These are phyloP conservation scores for Coemansia sp. DNA, from an alignment of 192 early-diverging fungal species.

Conservation along the genomic window DNA sequence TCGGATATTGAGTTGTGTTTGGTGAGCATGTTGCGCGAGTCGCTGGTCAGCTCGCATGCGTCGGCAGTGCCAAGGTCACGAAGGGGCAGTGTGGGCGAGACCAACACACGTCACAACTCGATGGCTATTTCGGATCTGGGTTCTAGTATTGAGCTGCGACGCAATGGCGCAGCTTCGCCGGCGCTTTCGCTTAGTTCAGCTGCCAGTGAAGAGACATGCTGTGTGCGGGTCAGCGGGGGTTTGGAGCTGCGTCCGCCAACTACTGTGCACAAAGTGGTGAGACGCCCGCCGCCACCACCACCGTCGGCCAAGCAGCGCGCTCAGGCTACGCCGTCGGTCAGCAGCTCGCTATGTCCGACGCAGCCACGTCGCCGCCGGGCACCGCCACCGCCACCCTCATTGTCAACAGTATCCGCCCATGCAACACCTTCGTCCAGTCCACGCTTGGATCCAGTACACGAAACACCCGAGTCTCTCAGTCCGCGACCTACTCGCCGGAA, in stretches of 20 bases:
- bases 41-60: constrained; percentile 38
- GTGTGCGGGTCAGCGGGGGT: constrained; percentile 8
- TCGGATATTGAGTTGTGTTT: constrained; percentile 53
- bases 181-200: constrained; percentile 37
- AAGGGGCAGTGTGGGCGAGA: constrained; percentile 30
- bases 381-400: constrained; percentile 34
- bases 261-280: constrained; percentile 1
- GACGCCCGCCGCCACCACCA: constrained; percentile 29
- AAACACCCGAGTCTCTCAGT: background rate
- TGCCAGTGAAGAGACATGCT: constrained; percentile 49
- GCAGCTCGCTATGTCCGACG: constrained; percentile 1
- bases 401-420: background rate
- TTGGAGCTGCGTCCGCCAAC: background rate
- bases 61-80: constrained; percentile 8
- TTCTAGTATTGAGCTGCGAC: background rate
- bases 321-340: background rate
- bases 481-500: constrained; percentile 24
- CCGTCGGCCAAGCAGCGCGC: constrained; percentile 8
- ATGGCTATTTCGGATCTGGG: constrained; percentile 17
- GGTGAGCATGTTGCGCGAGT: constrained; percentile 45
- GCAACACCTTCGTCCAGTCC: background rate
- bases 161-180: constrained; percentile 29
- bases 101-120: constrained; percentile 42
- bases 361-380: constrained; percentile 25
- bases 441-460: background rate